A percentile compares a stretch with the other conserved stretches of the same genome.
These are phyloP conservation scores for Lichina pygmaea DNA, from an alignment of 495 filamentous ascomycete species.

Conservation along the genomic window DNA sequence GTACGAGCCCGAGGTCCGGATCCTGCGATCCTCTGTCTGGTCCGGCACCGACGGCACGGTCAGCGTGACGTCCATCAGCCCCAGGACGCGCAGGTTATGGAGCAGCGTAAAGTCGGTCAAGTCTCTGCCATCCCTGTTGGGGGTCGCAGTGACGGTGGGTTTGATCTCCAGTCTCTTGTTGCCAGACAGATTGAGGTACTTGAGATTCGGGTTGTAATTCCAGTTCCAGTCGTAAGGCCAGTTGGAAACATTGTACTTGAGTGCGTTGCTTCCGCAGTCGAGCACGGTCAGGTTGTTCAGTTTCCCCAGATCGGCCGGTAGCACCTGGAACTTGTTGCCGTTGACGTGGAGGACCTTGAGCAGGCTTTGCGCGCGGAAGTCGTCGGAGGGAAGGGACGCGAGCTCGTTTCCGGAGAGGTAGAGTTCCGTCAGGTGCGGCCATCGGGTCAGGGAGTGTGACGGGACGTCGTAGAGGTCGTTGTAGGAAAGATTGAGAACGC, in stretches of 20 bases:
- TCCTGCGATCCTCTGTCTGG: constrained; percentile 79
- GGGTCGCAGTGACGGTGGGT: constrained; percentile 32
- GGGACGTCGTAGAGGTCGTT: constrained; percentile 87
- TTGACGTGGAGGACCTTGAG: constrained; percentile 88
- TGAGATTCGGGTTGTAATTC: constrained; percentile 89
- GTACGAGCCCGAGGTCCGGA: constrained; percentile 79
- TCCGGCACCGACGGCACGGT: constrained; percentile 82
- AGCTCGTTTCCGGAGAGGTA: constrained; percentile 92
- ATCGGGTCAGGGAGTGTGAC: constrained; percentile 57
- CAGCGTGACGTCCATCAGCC: constrained; percentile 93
- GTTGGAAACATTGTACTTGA: constrained; percentile 98
- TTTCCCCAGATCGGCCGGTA: constrained; percentile 87
- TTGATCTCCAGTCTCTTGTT: constrained; percentile 97
- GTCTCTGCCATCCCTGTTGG: constrained; percentile 25
- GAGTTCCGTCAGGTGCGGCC: constrained; percentile 69
- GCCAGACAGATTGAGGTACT: constrained; percentile 87
- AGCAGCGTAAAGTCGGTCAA: constrained; percentile 80
- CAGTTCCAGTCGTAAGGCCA: constrained; percentile 99
- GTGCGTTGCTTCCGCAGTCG: constrained; percentile 83
- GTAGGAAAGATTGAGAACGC: constrained; percentile 80
- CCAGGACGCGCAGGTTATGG: constrained; percentile 63
- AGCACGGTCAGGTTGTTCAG: constrained; percentile 72
- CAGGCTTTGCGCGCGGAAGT: constrained; percentile 64
- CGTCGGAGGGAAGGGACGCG: constrained; percentile 73
- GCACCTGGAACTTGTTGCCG: constrained; percentile 85